Percentiles rank a stretch among this genome's conserved stretches.
These are phyloP conservation scores for Agaricus sinodeliciosus DNA, from an alignment of 768 basidiomycete species.

Conservation along the genomic window DNA sequence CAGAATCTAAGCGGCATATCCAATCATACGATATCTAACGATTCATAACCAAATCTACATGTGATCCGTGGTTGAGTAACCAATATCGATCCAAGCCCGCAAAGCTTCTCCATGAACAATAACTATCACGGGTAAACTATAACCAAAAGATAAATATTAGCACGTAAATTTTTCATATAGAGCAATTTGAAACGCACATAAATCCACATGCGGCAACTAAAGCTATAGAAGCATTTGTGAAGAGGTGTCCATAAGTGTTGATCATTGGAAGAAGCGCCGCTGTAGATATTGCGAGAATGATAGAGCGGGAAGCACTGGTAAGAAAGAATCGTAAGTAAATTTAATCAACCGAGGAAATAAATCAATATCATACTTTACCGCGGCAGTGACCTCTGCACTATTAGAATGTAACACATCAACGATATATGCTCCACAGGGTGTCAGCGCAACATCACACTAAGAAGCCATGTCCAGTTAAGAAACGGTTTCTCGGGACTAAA, in stretches of 20 bases:
- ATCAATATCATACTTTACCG: constrained; percentile 31
- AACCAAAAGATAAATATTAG: neutral
- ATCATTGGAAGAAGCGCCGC: constrained; percentile 48
- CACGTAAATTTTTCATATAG: neutral
- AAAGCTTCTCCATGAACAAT: constrained; percentile 52
- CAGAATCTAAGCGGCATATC: no score
- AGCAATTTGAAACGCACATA: constrained; percentile 29
- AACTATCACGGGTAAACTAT: constrained; percentile 43
- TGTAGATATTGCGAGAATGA: constrained; percentile 35
- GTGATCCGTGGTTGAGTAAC: constrained; percentile 37
- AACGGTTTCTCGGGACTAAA: constrained; percentile 34
- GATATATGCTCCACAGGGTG: constrained; percentile 49
- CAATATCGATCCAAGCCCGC: constrained; percentile 51
- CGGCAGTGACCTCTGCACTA: constrained; percentile 60
- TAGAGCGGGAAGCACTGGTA: constrained; percentile 38
- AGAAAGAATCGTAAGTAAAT: neutral
- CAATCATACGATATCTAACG: no score
- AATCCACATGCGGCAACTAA: constrained; percentile 42
- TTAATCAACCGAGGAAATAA: neutral
- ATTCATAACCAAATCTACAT: constrained; percentile 17
- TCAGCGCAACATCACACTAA: constrained; percentile 52
- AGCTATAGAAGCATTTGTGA: constrained; percentile 41
- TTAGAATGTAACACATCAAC: constrained; percentile 54
- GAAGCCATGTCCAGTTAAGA: constrained; percentile 23
- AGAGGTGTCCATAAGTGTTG: constrained; percentile 41